These are phyloP conservation scores for Kokia cookei DNA, from an alignment of 441 rosid genomes.

Conservation along the genomic window DNA sequence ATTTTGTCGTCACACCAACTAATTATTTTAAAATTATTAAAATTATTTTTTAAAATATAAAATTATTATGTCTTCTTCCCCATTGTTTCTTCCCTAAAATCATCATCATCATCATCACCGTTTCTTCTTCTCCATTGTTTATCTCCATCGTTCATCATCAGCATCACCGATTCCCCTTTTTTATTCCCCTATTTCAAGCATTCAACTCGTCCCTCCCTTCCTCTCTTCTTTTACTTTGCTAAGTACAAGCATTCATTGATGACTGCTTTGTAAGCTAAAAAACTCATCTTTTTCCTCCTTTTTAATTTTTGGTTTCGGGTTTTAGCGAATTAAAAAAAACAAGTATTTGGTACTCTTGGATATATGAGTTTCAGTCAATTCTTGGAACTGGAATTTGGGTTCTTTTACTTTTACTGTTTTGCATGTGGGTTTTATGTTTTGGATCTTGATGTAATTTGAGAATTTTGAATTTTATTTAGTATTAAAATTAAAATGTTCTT, in stretches of 20 bases:
- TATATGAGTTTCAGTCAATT: not conserved
- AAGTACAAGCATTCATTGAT: conserved; percentile 90
- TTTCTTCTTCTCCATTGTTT: no score
- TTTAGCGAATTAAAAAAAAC: no score
- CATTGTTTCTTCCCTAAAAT: no score
- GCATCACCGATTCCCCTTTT: not conserved
- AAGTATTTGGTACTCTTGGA: not conserved
- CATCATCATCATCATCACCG: no score
- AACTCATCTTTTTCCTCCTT: not conserved
- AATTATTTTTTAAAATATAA: no score
- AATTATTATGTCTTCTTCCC: no score
- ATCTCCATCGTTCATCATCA: no score
- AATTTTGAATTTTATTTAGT: conserved; percentile 5
- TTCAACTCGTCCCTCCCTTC: not conserved
- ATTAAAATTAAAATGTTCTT: not conserved
- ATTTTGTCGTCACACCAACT: no score
- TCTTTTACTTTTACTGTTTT: not conserved
- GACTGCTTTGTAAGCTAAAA: conserved; percentile 83
- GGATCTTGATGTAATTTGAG: not conserved
- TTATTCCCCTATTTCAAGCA: not conserved
- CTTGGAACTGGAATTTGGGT: not conserved
- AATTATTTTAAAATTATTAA: no score
- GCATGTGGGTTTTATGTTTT: not conserved
- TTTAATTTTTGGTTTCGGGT: not conserved
- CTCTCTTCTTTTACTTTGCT: conserved; percentile 16